Conservation (phyloP, 2,329 filamentous ascomycete genomes). For the Monilinia aucupariae region DNA sequence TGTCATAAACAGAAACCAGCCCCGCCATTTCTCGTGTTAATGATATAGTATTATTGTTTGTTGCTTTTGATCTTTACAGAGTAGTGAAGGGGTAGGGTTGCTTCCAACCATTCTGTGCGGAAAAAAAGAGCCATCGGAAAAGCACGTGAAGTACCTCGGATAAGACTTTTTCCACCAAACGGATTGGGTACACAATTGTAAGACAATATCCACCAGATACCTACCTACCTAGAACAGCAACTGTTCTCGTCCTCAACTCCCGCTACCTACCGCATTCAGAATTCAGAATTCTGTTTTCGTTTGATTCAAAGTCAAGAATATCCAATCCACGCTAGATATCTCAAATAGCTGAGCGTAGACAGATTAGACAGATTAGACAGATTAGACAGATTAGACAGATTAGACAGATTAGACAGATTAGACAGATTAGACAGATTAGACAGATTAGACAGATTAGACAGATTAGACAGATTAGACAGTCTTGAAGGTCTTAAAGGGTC, state of each 20-base stretch:
- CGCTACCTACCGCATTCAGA: not conserved
- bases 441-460: not conserved
- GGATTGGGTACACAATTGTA: not conserved
- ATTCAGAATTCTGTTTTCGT: constrained; percentile 9
- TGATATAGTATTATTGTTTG: not conserved
- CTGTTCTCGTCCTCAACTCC: constrained; percentile 10
- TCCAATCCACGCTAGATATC: not conserved
- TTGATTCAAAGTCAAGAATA: not conserved
- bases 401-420: not conserved
- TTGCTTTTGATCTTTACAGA: not conserved
- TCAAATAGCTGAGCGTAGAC: not conserved
- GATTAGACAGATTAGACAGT: not conserved
- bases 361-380: not conserved
- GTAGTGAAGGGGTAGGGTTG: not conserved
- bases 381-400: not conserved
- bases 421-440: not conserved
- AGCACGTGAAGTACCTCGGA: constrained; percentile 5
- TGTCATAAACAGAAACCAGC: not conserved
- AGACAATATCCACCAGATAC: constrained; percentile 3
- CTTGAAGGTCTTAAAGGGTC: not conserved
- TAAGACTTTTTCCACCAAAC: constrained; percentile 10
- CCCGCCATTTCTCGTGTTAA: constrained; percentile 6
- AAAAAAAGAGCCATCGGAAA: not conserved
- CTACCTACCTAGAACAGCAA: not conserved
- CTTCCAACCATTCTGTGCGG: not conserved